Conservation (phyloP, 2,329 filamentous ascomycete genomes). For the Keithomyces neogunnii region DNA sequence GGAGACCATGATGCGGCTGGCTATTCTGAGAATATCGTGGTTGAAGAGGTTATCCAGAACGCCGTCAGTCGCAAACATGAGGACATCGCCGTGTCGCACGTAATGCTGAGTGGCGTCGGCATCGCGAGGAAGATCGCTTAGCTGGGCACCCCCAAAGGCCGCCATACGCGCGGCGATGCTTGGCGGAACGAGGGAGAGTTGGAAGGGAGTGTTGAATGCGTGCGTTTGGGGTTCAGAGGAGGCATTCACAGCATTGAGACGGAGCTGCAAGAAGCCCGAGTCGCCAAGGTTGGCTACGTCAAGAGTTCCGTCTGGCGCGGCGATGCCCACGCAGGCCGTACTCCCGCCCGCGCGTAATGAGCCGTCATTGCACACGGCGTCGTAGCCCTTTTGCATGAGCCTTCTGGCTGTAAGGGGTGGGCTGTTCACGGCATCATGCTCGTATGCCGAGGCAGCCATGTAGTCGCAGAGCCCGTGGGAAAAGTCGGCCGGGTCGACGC, state of each 20-base stretch:
- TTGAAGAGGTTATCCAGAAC: constrained; percentile 94
- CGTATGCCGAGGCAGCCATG: constrained; percentile 71
- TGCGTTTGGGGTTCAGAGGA: constrained; percentile 85
- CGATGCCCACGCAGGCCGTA: constrained; percentile 83
- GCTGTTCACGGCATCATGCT: constrained; percentile 33
- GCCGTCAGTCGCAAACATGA: constrained; percentile 91
- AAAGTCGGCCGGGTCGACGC: constrained; percentile 90
- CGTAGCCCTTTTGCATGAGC: constrained; percentile 77
- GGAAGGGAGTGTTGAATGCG: constrained; percentile 95
- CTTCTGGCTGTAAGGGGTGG: constrained; percentile 50
- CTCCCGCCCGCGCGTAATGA: constrained; percentile 75
- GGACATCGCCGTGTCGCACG: constrained; percentile 81
- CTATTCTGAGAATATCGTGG: constrained; percentile 76
- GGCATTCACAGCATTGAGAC: constrained; percentile 75
- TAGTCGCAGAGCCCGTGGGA: constrained; percentile 88
- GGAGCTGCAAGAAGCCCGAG: constrained; percentile 83
- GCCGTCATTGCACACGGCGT: constrained; percentile 67
- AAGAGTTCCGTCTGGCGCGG: constrained; percentile 61
- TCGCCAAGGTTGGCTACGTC: constrained; percentile 94
- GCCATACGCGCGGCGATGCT: constrained; percentile 70
- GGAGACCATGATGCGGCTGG: constrained; percentile 67
- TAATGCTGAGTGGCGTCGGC: constrained; percentile 69
- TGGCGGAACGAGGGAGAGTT: constrained; percentile 80
- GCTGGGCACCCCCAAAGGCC: constrained; percentile 72
- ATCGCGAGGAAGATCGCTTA: constrained; percentile 77